A percentile compares a stretch with the other conserved stretches of the same genome.
Evolutionary conservation across 371 early-diverging fungal species (phyloP).

Genomic region (Circinella umbellata): DNA sequence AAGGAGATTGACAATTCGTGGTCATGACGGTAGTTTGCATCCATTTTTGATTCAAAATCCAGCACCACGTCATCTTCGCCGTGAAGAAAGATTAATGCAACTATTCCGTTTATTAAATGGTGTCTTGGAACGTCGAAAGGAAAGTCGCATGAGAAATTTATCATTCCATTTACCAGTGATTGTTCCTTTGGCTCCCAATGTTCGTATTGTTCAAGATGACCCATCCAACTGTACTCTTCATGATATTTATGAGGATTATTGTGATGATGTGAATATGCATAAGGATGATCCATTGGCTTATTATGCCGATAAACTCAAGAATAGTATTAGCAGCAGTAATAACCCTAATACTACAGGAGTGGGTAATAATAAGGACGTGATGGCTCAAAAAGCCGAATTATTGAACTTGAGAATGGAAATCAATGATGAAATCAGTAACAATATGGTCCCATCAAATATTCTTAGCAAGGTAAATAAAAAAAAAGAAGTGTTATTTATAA

Average conservation of each 20-base stretch:
- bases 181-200: conserved; percentile 90
- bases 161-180: conserved; percentile 91
- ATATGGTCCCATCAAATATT: conserved; percentile 84
- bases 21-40: conserved; percentile 88
- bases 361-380: conserved; percentile 21
- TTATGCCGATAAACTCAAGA: conserved; percentile 69
- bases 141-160: conserved; percentile 81
- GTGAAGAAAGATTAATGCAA: conserved; percentile 95
- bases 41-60: conserved; percentile 95
- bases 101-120: conserved; percentile 90
- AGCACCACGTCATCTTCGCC: conserved; percentile 81
- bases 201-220: conserved; percentile 94
- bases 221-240: conserved; percentile 85
- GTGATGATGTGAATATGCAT: conserved; percentile 65
- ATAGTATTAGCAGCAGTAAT: conserved; percentile 29
- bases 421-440: conserved; percentile 75
- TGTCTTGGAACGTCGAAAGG: conserved; percentile 77
- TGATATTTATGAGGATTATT: conserved; percentile 88
- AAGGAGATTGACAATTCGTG: conserved; percentile 85
- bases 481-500: not conserved
- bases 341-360: not conserved
- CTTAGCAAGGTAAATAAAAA: conserved; percentile 61
- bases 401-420: conserved; percentile 82
- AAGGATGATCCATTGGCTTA: conserved; percentile 84
- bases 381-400: conserved; percentile 65